Conservation (phyloP, 2,329 filamentous ascomycete genomes). For the Aspergillus fijiensis region DNA sequence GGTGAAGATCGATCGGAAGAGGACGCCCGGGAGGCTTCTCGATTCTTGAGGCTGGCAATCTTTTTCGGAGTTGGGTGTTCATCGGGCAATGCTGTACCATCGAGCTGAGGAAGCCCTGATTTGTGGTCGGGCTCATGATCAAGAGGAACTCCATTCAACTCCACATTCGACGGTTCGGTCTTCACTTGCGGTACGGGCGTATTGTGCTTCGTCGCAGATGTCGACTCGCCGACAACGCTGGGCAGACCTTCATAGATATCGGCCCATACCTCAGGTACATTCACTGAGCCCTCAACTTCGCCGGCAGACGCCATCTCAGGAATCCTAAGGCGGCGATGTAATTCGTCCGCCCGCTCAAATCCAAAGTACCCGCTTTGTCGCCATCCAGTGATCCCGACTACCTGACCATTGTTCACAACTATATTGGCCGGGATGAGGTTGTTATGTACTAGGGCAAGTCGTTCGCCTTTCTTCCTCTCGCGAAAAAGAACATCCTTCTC, state of each 20-base stretch:
- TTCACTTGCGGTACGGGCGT: conserved; percentile 33
- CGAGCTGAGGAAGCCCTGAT: conserved; percentile 22
- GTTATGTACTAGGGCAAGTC: conserved; percentile 38
- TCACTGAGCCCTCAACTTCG: conserved; percentile 13
- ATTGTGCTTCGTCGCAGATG: conserved; percentile 17
- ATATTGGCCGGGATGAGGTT: conserved; percentile 39
- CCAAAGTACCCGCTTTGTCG: conserved; percentile 43
- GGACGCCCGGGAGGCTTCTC: conserved; percentile 37
- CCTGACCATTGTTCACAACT: conserved; percentile 36
- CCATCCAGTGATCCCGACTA: conserved; percentile 43
- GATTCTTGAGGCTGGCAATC: conserved; percentile 41
- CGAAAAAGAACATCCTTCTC: conserved; percentile 38
- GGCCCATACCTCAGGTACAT: conserved; percentile 29
- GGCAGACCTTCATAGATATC: conserved; percentile 37
- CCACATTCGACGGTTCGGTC: conserved; percentile 31
- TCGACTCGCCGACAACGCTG: conserved; percentile 15
- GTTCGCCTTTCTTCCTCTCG: conserved; percentile 25
- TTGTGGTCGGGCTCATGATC: conserved; percentile 30
- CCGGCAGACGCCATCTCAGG: conserved; percentile 19
- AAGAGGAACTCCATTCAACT: conserved; percentile 31
- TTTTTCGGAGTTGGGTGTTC: conserved; percentile 42
- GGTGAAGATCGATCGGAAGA: conserved; percentile 42
- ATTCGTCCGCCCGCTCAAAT: conserved; percentile 30
- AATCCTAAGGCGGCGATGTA: conserved; percentile 36
- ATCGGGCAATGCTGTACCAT: conserved; percentile 23